These are phyloP conservation scores for Boletus rubroflammeus DNA, from an alignment of 768 basidiomycete genomes.

Conservation along the genomic window DNA sequence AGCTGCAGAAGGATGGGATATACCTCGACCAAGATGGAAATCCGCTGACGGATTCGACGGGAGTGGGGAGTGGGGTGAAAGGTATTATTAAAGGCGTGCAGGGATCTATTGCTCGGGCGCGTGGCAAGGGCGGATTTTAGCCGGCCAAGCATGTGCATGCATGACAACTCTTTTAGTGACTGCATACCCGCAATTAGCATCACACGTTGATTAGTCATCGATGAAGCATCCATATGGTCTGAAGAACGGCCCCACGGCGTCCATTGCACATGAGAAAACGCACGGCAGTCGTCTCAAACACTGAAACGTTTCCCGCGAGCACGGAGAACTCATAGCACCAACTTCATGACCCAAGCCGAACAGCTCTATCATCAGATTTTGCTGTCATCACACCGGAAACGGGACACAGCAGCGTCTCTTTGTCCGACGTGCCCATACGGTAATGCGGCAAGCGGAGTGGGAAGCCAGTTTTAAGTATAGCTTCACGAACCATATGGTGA, in stretches of 20 bases:
- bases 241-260: background rate
- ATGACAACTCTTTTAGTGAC: too few species aligned
- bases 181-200: background rate
- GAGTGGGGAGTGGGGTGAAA: conserved; percentile 34
- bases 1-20: conserved; percentile 46
- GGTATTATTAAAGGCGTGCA: conserved; percentile 42
- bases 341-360: background rate
- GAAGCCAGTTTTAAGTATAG: conserved; percentile 36
- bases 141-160: too few species aligned
- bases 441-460: conserved; percentile 27
- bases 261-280: conserved; percentile 1
- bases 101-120: conserved; percentile 40
- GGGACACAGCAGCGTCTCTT: background rate
- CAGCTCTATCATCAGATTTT: background rate
- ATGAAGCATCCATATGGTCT: conserved; percentile 7
- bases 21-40: conserved; percentile 53
- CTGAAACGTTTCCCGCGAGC: background rate
- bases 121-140: conserved; percentile 41
- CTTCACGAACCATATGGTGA: conserved; percentile 26
- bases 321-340: background rate
- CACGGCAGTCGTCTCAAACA: background rate
- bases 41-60: conserved; percentile 36
- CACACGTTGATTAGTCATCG: conserved; percentile 12
- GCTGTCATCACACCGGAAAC: background rate
- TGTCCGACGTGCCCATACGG: conserved; percentile 8